Percentiles rank a stretch among this genome's conserved stretches.
Evolutionary conservation across 441 rosid genomes (phyloP).

Genomic region (Theobroma grandiflorum): DNA sequence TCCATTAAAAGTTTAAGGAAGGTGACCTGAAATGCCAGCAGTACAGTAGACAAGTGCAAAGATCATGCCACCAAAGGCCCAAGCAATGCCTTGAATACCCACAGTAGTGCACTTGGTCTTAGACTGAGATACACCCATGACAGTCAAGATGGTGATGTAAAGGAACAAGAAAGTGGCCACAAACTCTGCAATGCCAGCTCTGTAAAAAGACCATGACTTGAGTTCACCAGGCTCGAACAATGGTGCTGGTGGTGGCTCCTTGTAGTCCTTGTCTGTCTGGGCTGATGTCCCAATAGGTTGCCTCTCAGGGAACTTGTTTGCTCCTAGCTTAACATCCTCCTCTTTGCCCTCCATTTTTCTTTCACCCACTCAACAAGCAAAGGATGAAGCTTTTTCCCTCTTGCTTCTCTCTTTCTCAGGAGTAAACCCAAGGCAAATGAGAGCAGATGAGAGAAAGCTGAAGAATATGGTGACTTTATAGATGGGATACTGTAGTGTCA

Average conservation of each 20-base stretch:
- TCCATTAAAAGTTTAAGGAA: neutral
- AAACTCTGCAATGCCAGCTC: constrained; percentile 75
- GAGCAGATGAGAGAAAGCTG: neutral
- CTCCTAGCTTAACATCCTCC: constrained; percentile 59
- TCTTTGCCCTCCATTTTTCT: constrained; percentile 54
- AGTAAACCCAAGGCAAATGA: neutral
- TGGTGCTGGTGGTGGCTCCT: constrained; percentile 73
- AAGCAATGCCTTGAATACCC: constrained; percentile 74
- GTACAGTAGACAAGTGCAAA: constrained; percentile 78
- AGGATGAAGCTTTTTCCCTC: neutral
- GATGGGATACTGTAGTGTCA: neutral
- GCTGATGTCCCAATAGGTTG: constrained; percentile 58
- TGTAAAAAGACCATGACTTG: constrained; percentile 75
- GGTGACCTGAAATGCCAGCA: constrained; percentile 67
- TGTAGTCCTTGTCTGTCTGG: constrained; percentile 59
- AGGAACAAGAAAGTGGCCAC: constrained; percentile 71
- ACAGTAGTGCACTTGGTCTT: constrained; percentile 49
- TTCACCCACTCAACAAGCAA: constrained; percentile 1
- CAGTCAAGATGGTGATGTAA: constrained; percentile 66
- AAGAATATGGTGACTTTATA: constrained; percentile 41
- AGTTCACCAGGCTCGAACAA: constrained; percentile 72
- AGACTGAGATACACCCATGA: constrained; percentile 59
- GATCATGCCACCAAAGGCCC: constrained; percentile 83
- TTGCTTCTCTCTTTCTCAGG: neutral
- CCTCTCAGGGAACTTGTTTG: constrained; percentile 57